Evolutionary conservation across 148 eudicot genomes (phyloP).

Genomic region (Salicornia ramosissima): DNA sequence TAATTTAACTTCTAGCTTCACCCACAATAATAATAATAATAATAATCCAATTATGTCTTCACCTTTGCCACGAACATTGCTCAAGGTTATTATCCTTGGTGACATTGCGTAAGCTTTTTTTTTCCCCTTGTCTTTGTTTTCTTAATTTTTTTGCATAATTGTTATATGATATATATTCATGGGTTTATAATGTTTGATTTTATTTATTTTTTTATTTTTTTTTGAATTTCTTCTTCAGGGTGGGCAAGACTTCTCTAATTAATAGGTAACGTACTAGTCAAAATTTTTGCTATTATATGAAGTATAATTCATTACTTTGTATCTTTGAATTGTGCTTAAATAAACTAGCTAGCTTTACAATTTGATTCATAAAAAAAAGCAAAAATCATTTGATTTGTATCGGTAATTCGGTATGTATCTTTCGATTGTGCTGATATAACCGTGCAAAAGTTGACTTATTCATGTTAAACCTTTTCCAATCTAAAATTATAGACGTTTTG

Average conservation of each 20-base stretch:
- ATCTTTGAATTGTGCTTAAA: too few species aligned
- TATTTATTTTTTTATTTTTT: not conserved
- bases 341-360: too few species aligned
- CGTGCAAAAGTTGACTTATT: too few species aligned
- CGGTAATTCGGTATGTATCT: too few species aligned
- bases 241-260: constrained; percentile 59
- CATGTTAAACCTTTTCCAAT: too few species aligned
- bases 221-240: constrained; percentile 26
- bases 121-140: not conserved
- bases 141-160: not conserved
- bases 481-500: too few species aligned
- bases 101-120: constrained; percentile 32
- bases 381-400: too few species aligned
- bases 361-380: too few species aligned
- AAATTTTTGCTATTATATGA: not conserved
- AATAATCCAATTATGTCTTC: constrained; percentile 2
- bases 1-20: not conserved
- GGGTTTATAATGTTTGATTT: not conserved
- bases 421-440: too few species aligned
- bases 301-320: not conserved
- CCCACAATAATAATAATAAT: not conserved
- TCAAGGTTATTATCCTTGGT: constrained; percentile 48
- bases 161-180: not conserved
- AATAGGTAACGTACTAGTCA: constrained; percentile 28
- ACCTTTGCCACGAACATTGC: constrained; percentile 29